Evolutionary conservation across 75 land plant species (phyloP).

Genomic region (Cryptomeria japonica): DNA sequence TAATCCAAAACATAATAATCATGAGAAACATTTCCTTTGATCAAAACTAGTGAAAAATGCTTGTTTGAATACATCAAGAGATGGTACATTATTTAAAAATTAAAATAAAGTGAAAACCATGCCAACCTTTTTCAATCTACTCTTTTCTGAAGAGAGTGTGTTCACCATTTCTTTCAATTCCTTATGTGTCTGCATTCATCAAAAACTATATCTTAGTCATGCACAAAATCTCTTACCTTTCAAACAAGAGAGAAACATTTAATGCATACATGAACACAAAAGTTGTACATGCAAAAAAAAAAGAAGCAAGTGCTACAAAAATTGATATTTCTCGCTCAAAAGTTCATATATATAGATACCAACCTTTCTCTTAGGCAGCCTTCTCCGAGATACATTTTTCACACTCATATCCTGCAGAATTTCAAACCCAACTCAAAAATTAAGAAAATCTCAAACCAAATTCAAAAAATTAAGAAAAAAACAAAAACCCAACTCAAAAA

Average conservation of each 20-base stretch:
- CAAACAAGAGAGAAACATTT: neutral
- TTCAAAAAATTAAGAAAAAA: neutral
- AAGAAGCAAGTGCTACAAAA: neutral
- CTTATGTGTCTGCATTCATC: neutral
- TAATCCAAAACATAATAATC: neutral
- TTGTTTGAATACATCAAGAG: neutral
- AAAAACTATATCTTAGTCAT: neutral
- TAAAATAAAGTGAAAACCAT: neutral
- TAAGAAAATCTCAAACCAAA: neutral
- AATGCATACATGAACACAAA: neutral
- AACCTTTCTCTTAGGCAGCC: too few species aligned
- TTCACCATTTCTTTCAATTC: slow-evolving; percentile 4
- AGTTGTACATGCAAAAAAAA: neutral
- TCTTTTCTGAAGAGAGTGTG: neutral
- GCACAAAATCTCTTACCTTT: neutral
- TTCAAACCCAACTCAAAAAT: neutral
- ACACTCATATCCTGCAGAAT: too few species aligned
- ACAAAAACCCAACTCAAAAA: neutral
- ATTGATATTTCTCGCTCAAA: neutral
- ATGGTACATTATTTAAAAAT: neutral
- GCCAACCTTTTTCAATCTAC: slow-evolving; percentile 3
- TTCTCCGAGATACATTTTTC: too few species aligned
- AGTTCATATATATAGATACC: too few species aligned
- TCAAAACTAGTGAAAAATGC: neutral
- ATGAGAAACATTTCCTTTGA: neutral